phyloP scores from a whole-genome alignment of 2,329 filamentous ascomycete species.

The Exophiala sp. region DNA sequence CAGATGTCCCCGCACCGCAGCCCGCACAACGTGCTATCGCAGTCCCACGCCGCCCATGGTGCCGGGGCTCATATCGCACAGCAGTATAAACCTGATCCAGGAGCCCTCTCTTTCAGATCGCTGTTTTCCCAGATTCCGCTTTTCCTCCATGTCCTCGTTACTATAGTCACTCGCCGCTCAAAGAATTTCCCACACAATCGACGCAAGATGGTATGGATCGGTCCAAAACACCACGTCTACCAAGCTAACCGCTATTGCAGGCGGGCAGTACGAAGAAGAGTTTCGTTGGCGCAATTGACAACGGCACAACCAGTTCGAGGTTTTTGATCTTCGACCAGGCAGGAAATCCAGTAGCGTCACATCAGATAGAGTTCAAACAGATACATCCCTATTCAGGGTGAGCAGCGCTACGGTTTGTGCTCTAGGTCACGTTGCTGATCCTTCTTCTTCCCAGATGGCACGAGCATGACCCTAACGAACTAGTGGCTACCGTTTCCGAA shows the following conservation, averaged over 20 bases:
- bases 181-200: constrained; percentile 54
- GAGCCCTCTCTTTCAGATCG: not conserved
- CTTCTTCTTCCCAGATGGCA: constrained; percentile 58
- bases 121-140: not conserved
- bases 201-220: not conserved
- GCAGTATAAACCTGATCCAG: not conserved
- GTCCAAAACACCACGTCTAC: too few species aligned
- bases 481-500: constrained; percentile 60
- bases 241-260: constrained; percentile 49
- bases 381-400: constrained; percentile 72
- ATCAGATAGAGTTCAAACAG: constrained; percentile 60
- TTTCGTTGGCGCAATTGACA: not conserved
- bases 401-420: constrained; percentile 29
- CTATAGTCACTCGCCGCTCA: not conserved
- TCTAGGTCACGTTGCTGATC: constrained; percentile 1
- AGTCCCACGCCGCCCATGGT: too few species aligned
- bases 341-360: not conserved
- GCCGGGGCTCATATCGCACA: not conserved
- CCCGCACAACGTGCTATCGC: not conserved
- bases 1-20: not conserved
- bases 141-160: not conserved
- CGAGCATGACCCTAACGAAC: constrained; percentile 67
- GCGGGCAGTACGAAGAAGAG: not conserved
- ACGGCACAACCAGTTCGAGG: not conserved
- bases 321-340: not conserved